Conservation (phyloP, 2,329 filamentous ascomycete genomes). For the Phaeosphaeria sp. region DNA sequence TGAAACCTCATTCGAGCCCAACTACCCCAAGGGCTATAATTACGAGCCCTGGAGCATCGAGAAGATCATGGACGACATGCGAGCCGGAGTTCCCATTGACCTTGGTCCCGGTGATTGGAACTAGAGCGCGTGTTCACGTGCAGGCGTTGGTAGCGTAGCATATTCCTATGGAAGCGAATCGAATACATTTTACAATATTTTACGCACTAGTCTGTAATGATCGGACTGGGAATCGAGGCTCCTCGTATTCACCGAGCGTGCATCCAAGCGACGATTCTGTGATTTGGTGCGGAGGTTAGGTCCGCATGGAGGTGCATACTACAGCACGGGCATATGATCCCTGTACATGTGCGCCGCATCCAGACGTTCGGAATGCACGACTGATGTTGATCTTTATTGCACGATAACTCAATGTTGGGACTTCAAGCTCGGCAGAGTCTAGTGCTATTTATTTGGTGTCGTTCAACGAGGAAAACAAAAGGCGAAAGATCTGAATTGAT, state of each 20-base stretch:
- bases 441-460: no score
- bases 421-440: background rate
- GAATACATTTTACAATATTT: background rate
- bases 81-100: conserved; percentile 42
- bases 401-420: background rate
- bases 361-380: background rate
- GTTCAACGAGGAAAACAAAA: no score
- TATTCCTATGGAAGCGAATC: background rate
- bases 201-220: background rate
- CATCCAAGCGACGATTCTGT: background rate
- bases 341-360: background rate
- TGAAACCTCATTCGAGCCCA: conserved; percentile 50
- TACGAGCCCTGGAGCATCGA: conserved; percentile 53
- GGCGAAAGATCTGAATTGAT: background rate
- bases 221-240: background rate
- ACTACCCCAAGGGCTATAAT: conserved; percentile 53
- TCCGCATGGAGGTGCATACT: background rate
- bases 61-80: conserved; percentile 50
- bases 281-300: background rate
- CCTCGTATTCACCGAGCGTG: background rate
- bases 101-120: conserved; percentile 48
- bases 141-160: background rate
- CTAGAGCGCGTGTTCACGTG: conserved; percentile 10
- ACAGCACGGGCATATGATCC: background rate
- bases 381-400: background rate